These are phyloP conservation scores for Cryptococcus sp. DNA, from an alignment of 1,284 basidiomycete genomes.

Conservation along the genomic window DNA sequence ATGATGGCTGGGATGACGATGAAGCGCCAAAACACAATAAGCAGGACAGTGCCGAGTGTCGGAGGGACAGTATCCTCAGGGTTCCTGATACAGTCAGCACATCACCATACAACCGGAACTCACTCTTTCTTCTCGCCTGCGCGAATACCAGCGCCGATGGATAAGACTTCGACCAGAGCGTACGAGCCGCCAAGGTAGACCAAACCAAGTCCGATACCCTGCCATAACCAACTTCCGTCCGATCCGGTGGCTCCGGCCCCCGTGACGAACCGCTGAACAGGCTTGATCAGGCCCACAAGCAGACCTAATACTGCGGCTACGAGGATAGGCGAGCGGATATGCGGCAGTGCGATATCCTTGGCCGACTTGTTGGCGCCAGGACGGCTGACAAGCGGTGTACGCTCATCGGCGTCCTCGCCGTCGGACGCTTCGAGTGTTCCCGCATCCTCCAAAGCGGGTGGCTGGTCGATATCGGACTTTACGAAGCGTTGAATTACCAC, in stretches of 20 bases:
- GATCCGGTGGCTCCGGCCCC: constrained; percentile 17
- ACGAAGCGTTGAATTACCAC: constrained; percentile 2
- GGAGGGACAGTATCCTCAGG: constrained; percentile 40
- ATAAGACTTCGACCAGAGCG: constrained; percentile 40
- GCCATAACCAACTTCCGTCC: constrained; percentile 32
- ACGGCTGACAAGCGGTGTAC: constrained; percentile 32
- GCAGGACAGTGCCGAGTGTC: constrained; percentile 43
- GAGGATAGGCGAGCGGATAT: constrained; percentile 11
- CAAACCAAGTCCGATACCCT: constrained; percentile 30
- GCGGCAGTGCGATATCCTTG: background rate
- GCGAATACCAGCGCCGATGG: constrained; percentile 34
- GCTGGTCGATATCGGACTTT: no score
- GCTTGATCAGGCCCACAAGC: constrained; percentile 41
- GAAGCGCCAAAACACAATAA: constrained; percentile 42
- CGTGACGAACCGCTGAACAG: constrained; percentile 31
- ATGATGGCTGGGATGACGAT: constrained; percentile 37
- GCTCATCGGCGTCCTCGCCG: constrained; percentile 30
- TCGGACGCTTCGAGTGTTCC: constrained; percentile 6
- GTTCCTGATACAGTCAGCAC: constrained; percentile 6
- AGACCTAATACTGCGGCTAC: constrained; percentile 38
- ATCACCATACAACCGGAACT: background rate
- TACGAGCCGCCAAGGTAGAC: constrained; percentile 35
- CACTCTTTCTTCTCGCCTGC: constrained; percentile 32
- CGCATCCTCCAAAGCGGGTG: no score
- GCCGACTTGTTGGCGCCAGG: constrained; percentile 1